Percentiles rank a stretch among this genome's conserved stretches.
phyloP scores from a whole-genome alignment of 768 basidiomycete genomes.

The Lactarius sp. region DNA sequence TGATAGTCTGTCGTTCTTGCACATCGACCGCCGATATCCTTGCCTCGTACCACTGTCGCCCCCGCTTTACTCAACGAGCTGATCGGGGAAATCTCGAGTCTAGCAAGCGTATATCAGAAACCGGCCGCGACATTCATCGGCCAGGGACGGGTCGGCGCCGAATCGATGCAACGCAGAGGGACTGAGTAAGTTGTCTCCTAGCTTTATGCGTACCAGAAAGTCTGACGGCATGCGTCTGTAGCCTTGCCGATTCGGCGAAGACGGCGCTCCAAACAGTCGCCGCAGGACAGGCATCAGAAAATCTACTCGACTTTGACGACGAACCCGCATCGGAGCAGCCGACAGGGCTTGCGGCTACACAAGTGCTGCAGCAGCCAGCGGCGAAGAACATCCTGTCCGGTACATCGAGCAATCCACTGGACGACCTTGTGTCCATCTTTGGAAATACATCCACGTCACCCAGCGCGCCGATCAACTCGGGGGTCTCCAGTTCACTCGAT shows the following conservation, averaged over 20 bases:
- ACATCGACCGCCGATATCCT: constrained; percentile 86
- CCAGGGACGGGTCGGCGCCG: constrained; percentile 80
- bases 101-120: constrained; percentile 97
- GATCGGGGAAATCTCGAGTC: constrained; percentile 77
- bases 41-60: constrained; percentile 87
- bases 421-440: constrained; percentile 92
- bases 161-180: constrained; percentile 63
- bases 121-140: constrained; percentile 95
- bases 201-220: background rate
- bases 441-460: constrained; percentile 44
- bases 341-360: constrained; percentile 73
- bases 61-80: constrained; percentile 87
- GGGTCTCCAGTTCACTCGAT: constrained; percentile 24
- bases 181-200: constrained; percentile 44
- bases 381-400: constrained; percentile 71
- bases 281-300: constrained; percentile 90
- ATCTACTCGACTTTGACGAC: constrained; percentile 92
- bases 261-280: constrained; percentile 90
- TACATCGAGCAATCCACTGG: constrained; percentile 82
- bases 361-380: constrained; percentile 65
- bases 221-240: constrained; percentile 26
- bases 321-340: constrained; percentile 55
- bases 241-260: constrained; percentile 60
- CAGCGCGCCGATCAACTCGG: constrained; percentile 4
- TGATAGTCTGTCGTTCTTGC: constrained; percentile 82